Percentiles rank a stretch among this genome's conserved stretches.
Conservation (phyloP, 2,329 filamentous ascomycete genomes). For the Elsinoe batatas region DNA sequence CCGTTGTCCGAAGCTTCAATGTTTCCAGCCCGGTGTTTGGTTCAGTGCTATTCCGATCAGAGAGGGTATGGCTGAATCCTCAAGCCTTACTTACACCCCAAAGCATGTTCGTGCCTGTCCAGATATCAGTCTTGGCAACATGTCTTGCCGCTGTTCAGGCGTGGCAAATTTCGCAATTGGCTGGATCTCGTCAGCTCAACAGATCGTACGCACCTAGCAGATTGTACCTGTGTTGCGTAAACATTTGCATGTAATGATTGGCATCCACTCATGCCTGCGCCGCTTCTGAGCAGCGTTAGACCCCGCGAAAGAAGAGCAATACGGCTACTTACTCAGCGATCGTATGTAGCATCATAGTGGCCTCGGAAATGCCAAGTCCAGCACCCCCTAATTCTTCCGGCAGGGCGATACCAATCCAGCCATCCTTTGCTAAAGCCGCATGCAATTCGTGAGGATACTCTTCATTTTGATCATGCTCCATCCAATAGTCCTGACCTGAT, state of each 20-base stretch:
- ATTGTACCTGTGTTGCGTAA: conserved; percentile 55
- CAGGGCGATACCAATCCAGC: conserved; percentile 73
- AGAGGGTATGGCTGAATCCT: background rate
- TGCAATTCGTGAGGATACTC: conserved; percentile 68
- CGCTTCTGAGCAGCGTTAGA: conserved; percentile 35
- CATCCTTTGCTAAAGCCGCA: conserved; percentile 60
- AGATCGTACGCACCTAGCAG: conserved; percentile 18
- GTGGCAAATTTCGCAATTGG: conserved; percentile 64
- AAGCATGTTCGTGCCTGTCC: conserved; percentile 68
- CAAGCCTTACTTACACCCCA: conserved; percentile 44
- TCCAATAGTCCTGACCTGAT: conserved; percentile 56
- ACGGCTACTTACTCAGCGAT: conserved; percentile 50
- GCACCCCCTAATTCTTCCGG: conserved; percentile 65
- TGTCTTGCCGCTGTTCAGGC: conserved; percentile 50
- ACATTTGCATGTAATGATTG: conserved; percentile 54
- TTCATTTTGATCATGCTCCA: conserved; percentile 58
- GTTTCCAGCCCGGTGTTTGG: conserved; percentile 74
- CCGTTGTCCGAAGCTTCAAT: conserved; percentile 56
- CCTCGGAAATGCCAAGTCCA: conserved; percentile 65
- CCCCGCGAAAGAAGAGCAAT: background rate
- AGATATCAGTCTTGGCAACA: conserved; percentile 60
- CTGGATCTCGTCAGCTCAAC: conserved; percentile 15
- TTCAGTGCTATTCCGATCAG: conserved; percentile 45
- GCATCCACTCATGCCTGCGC: conserved; percentile 65
- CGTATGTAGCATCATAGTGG: conserved; percentile 80